Evolutionary conservation across 139 green algal genomes (phyloP).

Genomic region (Chlamydomonas eustigma): DNA sequence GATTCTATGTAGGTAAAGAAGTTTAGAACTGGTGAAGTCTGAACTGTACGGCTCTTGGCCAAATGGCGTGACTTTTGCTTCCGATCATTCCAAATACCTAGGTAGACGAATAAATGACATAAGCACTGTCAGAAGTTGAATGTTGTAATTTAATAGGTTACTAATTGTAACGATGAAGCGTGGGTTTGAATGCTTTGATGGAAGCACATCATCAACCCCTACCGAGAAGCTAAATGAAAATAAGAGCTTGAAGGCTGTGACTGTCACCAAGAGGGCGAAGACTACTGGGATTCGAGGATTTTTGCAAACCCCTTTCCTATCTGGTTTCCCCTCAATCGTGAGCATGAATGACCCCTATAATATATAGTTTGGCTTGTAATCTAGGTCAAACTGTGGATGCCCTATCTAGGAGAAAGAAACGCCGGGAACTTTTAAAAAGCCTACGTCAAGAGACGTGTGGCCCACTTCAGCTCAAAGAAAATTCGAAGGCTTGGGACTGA

Average conservation of each 20-base stretch:
- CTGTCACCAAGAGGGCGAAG: neutral
- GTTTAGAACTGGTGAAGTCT: no score
- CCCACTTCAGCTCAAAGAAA: neutral
- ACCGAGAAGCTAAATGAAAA: neutral
- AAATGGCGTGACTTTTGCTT: no score
- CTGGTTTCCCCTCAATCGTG: no score
- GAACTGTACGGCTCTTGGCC: no score
- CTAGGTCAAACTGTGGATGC: no score
- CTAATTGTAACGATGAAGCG: neutral
- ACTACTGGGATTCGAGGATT: neutral
- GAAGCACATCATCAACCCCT: neutral
- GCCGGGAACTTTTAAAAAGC: neutral
- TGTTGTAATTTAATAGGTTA: no score
- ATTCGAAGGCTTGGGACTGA: neutral
- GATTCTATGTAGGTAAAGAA: no score
- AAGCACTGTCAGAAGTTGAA: no score
- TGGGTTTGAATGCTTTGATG: neutral
- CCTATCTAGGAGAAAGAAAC: neutral
- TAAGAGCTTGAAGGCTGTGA: neutral
- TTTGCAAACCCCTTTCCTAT: neutral
- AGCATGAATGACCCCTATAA: no score
- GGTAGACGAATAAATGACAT: no score
- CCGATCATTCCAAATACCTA: no score
- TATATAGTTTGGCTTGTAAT: no score
- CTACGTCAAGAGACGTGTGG: neutral